phyloP scores from a whole-genome alignment of 176 grass and related monocot genomes.

The Otatea glauca region DNA sequence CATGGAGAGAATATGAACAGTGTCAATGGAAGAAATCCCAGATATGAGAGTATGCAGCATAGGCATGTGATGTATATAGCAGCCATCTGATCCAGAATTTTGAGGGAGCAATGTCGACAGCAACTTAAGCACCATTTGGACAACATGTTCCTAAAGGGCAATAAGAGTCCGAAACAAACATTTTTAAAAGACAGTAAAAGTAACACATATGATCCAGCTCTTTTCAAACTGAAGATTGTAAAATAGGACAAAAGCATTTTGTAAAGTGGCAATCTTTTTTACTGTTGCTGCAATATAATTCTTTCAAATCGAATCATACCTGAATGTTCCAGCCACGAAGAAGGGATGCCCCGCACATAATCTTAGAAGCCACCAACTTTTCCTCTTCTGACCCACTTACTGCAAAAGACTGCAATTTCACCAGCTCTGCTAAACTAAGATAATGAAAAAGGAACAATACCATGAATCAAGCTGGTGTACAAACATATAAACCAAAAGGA shows the following conservation, averaged over 20 bases:
- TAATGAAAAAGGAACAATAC: constrained; percentile 32
- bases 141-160: constrained; percentile 73
- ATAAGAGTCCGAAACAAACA: constrained; percentile 1
- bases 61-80: constrained; percentile 61
- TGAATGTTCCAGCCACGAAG: constrained; percentile 87
- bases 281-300: constrained; percentile 23
- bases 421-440: constrained; percentile 72
- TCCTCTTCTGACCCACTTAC: constrained; percentile 79
- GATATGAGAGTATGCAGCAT: constrained; percentile 66
- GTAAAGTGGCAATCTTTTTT: constrained; percentile 15
- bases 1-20: constrained; percentile 85
- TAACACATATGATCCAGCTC: neutral
- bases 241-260: neutral
- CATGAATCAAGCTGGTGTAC: constrained; percentile 1
- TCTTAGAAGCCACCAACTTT: constrained; percentile 67
- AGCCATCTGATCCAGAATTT: constrained; percentile 49
- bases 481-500: neutral
- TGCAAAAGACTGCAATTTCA: constrained; percentile 72
- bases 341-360: constrained; percentile 83
- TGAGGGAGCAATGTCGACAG: constrained; percentile 40
- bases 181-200: constrained; percentile 15
- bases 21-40: constrained; percentile 64
- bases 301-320: constrained; percentile 43
- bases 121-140: constrained; percentile 65
- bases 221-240: neutral